Conservation (phyloP, 2,329 filamentous ascomycete species). For the Hyphodiscus sp. region DNA sequence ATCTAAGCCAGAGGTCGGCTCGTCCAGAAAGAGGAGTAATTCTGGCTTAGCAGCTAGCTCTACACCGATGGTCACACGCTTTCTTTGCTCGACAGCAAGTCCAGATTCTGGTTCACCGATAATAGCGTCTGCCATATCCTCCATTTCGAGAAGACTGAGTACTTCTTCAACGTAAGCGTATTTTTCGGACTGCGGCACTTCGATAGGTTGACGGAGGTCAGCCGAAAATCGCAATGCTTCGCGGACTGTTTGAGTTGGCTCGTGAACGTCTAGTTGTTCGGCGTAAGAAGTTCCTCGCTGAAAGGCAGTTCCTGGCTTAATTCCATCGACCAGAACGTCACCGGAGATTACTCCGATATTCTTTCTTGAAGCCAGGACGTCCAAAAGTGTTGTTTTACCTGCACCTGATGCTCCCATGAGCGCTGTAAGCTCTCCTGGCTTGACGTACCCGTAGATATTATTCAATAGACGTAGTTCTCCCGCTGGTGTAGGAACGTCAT, state of each 20-base stretch:
- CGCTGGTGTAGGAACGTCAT: conserved; percentile 53
- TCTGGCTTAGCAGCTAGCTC: conserved; percentile 65
- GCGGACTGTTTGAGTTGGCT: conserved; percentile 76
- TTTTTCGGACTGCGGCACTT: conserved; percentile 67
- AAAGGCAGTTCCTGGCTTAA: conserved; percentile 69
- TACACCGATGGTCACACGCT: conserved; percentile 67
- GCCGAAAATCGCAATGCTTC: conserved; percentile 83
- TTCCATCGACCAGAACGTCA: conserved; percentile 64
- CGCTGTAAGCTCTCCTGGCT: conserved; percentile 54
- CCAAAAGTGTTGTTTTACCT: conserved; percentile 84
- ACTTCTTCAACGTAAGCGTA: conserved; percentile 82
- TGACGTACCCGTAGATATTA: conserved; percentile 56
- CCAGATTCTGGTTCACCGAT: conserved; percentile 2
- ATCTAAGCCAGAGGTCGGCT: conserved; percentile 66
- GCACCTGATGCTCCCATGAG: conserved; percentile 63
- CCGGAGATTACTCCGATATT: conserved; percentile 85
- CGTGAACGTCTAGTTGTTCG: conserved; percentile 68
- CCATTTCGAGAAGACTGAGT: conserved; percentile 53
- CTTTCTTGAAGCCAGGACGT: conserved; percentile 77
- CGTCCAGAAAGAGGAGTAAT: conserved; percentile 63
- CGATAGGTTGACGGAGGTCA: conserved; percentile 71
- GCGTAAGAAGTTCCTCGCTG: conserved; percentile 85
- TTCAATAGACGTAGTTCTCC: conserved; percentile 44
- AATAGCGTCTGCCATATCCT: conserved; percentile 40
- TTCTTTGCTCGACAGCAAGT: conserved; percentile 41